Conservation (phyloP, 345 rosid species). For the Eucalyptus marginata region DNA sequence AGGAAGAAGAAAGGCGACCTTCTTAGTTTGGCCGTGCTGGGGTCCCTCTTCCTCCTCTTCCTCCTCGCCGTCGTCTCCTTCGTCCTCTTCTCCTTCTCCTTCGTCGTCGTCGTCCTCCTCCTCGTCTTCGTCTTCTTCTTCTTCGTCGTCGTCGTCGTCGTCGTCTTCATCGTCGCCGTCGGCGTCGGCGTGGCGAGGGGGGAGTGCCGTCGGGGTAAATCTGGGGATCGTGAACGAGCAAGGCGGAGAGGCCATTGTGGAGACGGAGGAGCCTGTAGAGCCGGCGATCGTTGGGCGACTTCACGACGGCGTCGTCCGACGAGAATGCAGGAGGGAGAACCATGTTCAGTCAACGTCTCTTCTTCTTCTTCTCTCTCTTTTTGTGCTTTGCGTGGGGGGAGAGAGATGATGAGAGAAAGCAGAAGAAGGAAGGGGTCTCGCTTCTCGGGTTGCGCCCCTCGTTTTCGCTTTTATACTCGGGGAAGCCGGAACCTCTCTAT, state of each 20-base stretch:
- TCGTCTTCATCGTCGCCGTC: not conserved
- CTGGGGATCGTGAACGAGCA: conserved; percentile 95
- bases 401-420: not conserved
- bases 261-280: conserved; percentile 63
- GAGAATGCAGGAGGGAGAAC: not conserved
- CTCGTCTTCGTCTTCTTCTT: conserved; percentile 5
- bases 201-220: conserved; percentile 42
- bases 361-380: not conserved
- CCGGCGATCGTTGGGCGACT: conserved; percentile 75
- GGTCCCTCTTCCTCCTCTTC: conserved; percentile 3
- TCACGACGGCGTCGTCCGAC: conserved; percentile 48
- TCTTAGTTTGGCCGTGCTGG: conserved; percentile 54
- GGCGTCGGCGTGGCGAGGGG: not conserved
- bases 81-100: conserved; percentile 7
- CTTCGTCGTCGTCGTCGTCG: conserved; percentile 8
- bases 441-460: no score
- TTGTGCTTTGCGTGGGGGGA: not conserved
- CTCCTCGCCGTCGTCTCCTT: conserved; percentile 9
- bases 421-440: no score
- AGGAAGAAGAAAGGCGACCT: conserved; percentile 15
- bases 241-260: conserved; percentile 66
- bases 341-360: not conserved
- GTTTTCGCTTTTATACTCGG: not conserved
- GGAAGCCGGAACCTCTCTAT: not conserved
- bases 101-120: conserved; percentile 8